phyloP scores from a whole-genome alignment of 2,329 filamentous ascomycete species.

The Fusarium sp. region DNA sequence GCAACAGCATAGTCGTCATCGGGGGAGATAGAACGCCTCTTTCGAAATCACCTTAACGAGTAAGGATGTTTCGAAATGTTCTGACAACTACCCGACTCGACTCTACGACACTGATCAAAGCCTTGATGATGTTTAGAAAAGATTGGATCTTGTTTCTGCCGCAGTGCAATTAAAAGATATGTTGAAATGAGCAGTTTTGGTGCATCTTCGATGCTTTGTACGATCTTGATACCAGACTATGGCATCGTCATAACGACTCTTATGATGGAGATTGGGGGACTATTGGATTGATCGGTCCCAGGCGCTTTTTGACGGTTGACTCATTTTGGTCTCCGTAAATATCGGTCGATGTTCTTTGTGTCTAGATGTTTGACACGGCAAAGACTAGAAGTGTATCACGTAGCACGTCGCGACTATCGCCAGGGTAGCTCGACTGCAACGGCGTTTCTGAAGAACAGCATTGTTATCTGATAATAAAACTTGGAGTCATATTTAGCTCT shows the following conservation, averaged over 20 bases:
- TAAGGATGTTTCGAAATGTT: not conserved
- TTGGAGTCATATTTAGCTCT: not conserved
- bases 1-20: slow-evolving; percentile 66
- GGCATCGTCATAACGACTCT: slow-evolving; percentile 43
- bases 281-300: slow-evolving; percentile 27
- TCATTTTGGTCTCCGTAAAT: slow-evolving; percentile 25
- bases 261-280: slow-evolving; percentile 37
- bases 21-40: slow-evolving; percentile 66
- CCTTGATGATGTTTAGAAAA: slow-evolving; percentile 5
- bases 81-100: not conserved
- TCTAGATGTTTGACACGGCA: not conserved
- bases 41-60: slow-evolving; percentile 43
- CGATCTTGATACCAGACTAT: slow-evolving; percentile 48
- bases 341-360: slow-evolving; percentile 31
- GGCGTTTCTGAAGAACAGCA: not conserved
- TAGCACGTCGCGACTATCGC: not conserved
- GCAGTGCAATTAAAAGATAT: slow-evolving; percentile 2
- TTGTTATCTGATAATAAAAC: not conserved
- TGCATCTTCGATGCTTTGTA: slow-evolving; percentile 41
- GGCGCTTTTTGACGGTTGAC: slow-evolving; percentile 38
- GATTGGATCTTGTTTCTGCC: slow-evolving; percentile 5
- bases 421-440: not conserved
- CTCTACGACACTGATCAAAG: not conserved
- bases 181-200: slow-evolving; percentile 11
- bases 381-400: not conserved